Base-by-base conservation (phyloP, 2,329 filamentous ascomycete genomes). In the Pleoardoris graminearum region DNA sequence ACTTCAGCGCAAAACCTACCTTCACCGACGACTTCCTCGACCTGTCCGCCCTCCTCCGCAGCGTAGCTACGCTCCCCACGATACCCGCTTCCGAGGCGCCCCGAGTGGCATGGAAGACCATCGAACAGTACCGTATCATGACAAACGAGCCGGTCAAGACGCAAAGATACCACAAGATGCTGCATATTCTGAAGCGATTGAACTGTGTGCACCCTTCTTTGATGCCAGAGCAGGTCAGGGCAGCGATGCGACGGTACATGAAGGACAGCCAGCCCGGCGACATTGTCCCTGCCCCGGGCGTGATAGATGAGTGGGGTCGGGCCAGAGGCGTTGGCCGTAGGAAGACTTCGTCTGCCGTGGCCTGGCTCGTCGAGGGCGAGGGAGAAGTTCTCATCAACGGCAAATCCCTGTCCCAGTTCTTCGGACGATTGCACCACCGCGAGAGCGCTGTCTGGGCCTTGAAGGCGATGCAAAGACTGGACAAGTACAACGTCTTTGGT, bases 401-500 rank as follows among this genome's bases (percentile, higher is more conserved):
- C 57, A 93, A 91, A 77, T 85, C 83, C n/a, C 78, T 99, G 51
- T 83, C 82, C 45, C 84, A 94, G 45, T 86, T 85, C 19, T 99
- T 99, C 73, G 89, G 87, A 29, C 86, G 94, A 30, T 76, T 97
- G 45, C 93, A 99, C 72, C 93, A 99, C 75, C 86, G 94, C 37
- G 94, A 97, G 79, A 97, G 91, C 69, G 93, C 90, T 2, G 79
- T 96, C 3, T 99, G 93, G 93, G 86, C 93, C 7, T 76, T 99
- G 67, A 91, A 92, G 67, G 82, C 85, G 44, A 95, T 91, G 21
- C 81, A 88, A 37, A 82, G 94, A 58, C 76, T 96, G 59, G 91
- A 96, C 80, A 97, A 97, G 75, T 99, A 99, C 80, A 99, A 99
- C 68, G 85, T 97, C 3, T 99, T 91, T 87, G 92, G 87, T 48